Evolutionary conservation across 78 protist genomes (phyloP).

Genomic region (Tieghemostelium lacteum): DNA sequence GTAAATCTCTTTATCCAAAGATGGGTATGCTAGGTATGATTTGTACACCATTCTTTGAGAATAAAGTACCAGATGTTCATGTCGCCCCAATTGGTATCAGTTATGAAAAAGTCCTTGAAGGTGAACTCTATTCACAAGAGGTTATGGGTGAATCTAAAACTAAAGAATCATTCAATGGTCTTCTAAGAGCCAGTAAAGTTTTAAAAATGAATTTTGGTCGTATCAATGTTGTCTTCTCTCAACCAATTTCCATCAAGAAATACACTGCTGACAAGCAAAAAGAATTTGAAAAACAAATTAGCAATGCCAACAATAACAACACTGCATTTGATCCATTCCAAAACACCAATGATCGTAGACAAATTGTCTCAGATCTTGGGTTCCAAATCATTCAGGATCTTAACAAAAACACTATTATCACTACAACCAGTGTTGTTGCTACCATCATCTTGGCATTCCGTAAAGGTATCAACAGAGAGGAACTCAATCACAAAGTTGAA

Average conservation of each 20-base stretch:
- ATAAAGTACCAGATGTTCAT: constrained; percentile 75
- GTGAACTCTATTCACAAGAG: constrained; percentile 74
- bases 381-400: constrained; percentile 50
- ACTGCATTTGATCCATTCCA: constrained; percentile 54
- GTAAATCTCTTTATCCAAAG: constrained; percentile 87
- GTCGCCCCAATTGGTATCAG: constrained; percentile 82
- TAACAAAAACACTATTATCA: constrained; percentile 38
- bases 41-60: constrained; percentile 74
- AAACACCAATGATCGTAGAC: constrained; percentile 60
- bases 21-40: constrained; percentile 78
- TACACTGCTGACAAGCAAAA: constrained; percentile 31
- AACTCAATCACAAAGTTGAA: constrained; percentile 66
- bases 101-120: constrained; percentile 83
- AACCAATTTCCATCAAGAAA: constrained; percentile 75
- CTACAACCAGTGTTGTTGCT: constrained; percentile 72
- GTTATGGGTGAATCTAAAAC: constrained; percentile 82
- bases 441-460: constrained; percentile 80
- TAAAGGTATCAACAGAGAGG: constrained; percentile 79
- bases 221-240: constrained; percentile 69
- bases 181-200: constrained; percentile 70
- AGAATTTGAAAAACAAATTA: constrained; percentile 73
- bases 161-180: constrained; percentile 66
- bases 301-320: neutral
- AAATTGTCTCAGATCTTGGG: constrained; percentile 45
- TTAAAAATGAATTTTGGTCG: constrained; percentile 77